A percentile compares a stretch with the other conserved stretches of the same genome.
These are phyloP conservation scores for Aegilops umbellulata DNA, from an alignment of 176 grass and related monocot species.

Conservation along the genomic window DNA sequence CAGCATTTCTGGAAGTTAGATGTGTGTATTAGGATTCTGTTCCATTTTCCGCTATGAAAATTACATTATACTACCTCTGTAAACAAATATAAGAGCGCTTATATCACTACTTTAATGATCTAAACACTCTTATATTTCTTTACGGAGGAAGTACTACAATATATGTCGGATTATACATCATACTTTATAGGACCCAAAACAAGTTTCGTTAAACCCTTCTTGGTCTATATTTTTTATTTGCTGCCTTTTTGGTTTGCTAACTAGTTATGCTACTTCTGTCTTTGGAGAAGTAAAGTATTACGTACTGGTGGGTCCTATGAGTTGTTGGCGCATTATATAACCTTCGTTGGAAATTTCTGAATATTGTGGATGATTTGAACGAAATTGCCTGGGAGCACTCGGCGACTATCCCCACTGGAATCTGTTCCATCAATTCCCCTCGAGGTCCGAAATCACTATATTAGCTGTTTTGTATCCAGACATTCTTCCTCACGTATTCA, in stretches of 20 bases:
- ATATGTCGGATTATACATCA: constrained; percentile 30
- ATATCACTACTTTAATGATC: too few species aligned
- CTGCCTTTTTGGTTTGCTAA: not conserved
- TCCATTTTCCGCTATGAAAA: constrained; percentile 35
- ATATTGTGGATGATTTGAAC: not conserved
- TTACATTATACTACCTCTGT: not conserved
- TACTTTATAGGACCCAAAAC: not conserved
- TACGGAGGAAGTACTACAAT: not conserved
- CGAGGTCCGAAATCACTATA: too few species aligned
- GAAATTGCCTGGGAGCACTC: too few species aligned
- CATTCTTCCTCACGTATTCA: too few species aligned
- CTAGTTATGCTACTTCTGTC: not conserved
- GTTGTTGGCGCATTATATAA: not conserved
- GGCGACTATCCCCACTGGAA: too few species aligned
- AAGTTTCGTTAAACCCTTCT: not conserved
- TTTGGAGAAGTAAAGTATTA: not conserved
- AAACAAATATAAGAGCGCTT: too few species aligned
- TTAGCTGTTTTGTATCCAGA: too few species aligned
- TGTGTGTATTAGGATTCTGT: constrained; percentile 32
- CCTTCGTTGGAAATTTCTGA: not conserved
- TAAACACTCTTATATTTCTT: too few species aligned
- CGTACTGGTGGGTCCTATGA: not conserved
- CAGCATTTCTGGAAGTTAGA: constrained; percentile 41
- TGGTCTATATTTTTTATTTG: not conserved
- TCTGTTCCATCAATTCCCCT: too few species aligned